These are phyloP conservation scores for Vinca minor DNA, from an alignment of 257 asterid species.

Conservation along the genomic window DNA sequence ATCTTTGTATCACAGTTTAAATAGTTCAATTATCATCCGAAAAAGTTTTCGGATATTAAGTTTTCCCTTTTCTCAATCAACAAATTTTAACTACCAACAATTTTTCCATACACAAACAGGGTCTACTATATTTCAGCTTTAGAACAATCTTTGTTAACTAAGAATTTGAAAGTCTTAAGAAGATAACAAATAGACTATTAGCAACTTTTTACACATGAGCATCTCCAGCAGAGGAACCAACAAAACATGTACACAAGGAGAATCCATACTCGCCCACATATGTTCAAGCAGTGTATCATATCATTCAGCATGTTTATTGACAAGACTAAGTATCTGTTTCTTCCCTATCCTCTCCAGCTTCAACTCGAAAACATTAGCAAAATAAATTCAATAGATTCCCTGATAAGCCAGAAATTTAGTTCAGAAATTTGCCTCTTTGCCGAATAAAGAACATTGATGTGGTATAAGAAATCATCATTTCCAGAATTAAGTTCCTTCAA, in stretches of 20 bases:
- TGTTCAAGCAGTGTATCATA: not conserved
- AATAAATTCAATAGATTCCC: not conserved
- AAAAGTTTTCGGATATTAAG: not conserved
- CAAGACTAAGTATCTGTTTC: not conserved
- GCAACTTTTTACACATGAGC: not conserved
- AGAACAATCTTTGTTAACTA: not conserved
- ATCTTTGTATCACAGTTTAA: not conserved
- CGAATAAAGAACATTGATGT: not conserved
- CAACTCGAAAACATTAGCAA: not conserved
- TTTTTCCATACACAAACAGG: not conserved
- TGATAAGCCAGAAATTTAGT: not conserved
- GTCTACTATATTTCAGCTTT: not conserved
- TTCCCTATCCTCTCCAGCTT: not conserved
- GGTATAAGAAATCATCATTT: not conserved
- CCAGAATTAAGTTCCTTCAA: not conserved
- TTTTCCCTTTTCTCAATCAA: not conserved
- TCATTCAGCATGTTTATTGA: not conserved
- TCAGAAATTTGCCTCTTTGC: not conserved
- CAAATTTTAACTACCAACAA: not conserved
- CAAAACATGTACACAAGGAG: not conserved
- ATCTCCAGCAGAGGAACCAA: not conserved
- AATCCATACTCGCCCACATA: not conserved
- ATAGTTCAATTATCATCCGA: not conserved
- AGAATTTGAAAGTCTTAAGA: not conserved
- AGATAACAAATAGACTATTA: not conserved